phyloP scores from a whole-genome alignment of 306 rosid genomes.

The Citrullus colocynthis region DNA sequence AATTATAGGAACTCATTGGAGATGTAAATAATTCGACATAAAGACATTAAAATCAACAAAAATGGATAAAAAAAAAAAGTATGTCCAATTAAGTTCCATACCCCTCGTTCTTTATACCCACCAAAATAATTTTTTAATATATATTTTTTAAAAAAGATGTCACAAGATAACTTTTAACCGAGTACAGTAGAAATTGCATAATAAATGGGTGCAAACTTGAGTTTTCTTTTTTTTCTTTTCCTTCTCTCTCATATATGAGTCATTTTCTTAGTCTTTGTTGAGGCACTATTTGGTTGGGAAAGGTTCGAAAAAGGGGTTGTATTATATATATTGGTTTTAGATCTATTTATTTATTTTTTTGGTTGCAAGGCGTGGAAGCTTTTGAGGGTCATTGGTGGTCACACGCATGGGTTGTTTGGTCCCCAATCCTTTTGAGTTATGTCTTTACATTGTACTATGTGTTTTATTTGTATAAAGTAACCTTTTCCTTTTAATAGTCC shows the following conservation, averaged over 20 bases:
- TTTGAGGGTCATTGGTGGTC: conserved; percentile 50
- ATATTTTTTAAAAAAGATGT: too few relatives aligned
- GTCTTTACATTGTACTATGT: conserved; percentile 2
- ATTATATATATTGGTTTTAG: background rate
- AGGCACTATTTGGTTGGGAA: background rate
- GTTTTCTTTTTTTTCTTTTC: too few relatives aligned
- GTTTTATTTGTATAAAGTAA: background rate
- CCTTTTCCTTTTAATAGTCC: conserved; percentile 14
- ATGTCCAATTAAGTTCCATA: too few relatives aligned
- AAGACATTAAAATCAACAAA: too few relatives aligned
- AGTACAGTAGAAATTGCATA: too few relatives aligned
- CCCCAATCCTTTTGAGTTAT: conserved; percentile 24
- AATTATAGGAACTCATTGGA: too few relatives aligned
- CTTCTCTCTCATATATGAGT: background rate
- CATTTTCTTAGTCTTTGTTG: background rate
- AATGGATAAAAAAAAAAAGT: too few relatives aligned
- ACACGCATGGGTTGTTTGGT: conserved; percentile 63
- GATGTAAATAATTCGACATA: too few relatives aligned
- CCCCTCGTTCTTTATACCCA: too few relatives aligned
- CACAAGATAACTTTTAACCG: too few relatives aligned
- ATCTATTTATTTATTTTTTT: background rate
- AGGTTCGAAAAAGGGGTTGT: background rate
- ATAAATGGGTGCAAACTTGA: too few relatives aligned
- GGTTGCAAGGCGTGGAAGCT: conserved; percentile 10
- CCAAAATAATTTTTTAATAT: too few relatives aligned